Conservation (phyloP, 2,329 filamentous ascomycete species). For the Aspergillus eucalypticola region DNA sequence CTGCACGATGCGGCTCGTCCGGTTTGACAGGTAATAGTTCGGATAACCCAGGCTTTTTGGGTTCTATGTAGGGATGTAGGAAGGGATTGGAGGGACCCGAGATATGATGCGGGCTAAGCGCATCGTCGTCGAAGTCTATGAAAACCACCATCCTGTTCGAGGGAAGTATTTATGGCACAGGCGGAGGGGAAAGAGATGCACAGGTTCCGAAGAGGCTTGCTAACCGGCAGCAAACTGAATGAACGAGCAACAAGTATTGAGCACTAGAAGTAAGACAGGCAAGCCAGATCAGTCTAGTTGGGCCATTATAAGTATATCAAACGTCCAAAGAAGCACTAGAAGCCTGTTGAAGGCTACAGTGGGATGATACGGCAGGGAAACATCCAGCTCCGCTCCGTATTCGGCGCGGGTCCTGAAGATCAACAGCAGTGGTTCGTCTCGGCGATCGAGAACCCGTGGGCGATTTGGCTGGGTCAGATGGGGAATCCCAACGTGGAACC, state of each 20-base stretch:
- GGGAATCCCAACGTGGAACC: not conserved
- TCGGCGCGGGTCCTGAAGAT: slow-evolving; percentile 24
- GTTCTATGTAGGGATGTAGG: slow-evolving; percentile 19
- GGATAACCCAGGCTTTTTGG: slow-evolving; percentile 25
- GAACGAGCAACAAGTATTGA: not conserved
- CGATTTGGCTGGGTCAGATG: slow-evolving; percentile 15
- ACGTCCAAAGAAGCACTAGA: slow-evolving; percentile 1
- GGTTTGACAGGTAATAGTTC: slow-evolving; percentile 20
- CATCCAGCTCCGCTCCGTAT: slow-evolving; percentile 31
- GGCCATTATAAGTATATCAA: not conserved
- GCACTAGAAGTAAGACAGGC: not conserved
- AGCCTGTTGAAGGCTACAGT: slow-evolving; percentile 13
- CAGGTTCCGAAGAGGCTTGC: slow-evolving; percentile 9
- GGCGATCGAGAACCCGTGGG: slow-evolving; percentile 19
- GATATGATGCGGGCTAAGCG: slow-evolving; percentile 29
- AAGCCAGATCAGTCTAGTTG: not conserved
- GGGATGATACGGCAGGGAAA: slow-evolving; percentile 31
- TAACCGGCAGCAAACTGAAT: slow-evolving; percentile 16
- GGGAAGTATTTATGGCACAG: not conserved
- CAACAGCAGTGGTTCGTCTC: slow-evolving; percentile 18
- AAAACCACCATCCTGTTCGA: slow-evolving; percentile 49
- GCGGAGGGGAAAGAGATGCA: not conserved
- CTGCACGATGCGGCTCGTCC: slow-evolving; percentile 13
- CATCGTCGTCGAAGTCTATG: slow-evolving; percentile 47
- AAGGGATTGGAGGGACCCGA: slow-evolving; percentile 16